A percentile compares a stretch with the other conserved stretches of the same genome.
These are phyloP conservation scores for Cerrena zonata DNA, from an alignment of 1,284 basidiomycete genomes.

Conservation along the genomic window DNA sequence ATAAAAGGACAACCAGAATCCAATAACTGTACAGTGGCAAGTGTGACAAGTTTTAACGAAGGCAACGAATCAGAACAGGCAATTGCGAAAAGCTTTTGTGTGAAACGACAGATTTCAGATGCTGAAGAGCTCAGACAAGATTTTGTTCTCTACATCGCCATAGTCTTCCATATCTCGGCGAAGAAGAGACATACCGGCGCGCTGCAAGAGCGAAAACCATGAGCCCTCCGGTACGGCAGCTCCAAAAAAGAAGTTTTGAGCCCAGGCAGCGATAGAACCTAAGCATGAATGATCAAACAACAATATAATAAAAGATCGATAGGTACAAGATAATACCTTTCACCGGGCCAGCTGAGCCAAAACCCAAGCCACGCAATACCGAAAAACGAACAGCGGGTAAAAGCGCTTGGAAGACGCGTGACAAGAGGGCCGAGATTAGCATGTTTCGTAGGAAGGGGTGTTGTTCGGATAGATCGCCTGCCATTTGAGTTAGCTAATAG, in stretches of 20 bases:
- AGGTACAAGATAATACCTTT: no score
- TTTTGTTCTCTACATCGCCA: neutral
- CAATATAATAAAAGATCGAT: no score
- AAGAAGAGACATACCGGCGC: conserved; percentile 17
- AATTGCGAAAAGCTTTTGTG: no score
- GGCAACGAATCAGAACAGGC: no score
- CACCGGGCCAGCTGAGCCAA: conserved; percentile 22
- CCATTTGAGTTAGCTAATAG: no score
- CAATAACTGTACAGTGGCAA: no score
- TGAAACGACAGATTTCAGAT: no score
- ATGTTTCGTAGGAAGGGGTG: conserved; percentile 19
- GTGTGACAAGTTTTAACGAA: no score
- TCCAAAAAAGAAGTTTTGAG: conserved; percentile 24
- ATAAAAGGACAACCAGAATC: no score
- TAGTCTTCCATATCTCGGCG: neutral
- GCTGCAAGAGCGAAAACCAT: conserved; percentile 25
- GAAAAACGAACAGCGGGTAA: conserved; percentile 19
- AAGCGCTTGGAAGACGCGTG: conserved; percentile 18
- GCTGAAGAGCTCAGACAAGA: no score
- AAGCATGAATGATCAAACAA: no score
- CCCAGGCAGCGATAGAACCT: conserved; percentile 25
- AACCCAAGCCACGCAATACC: conserved; percentile 21
- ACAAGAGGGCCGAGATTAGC: conserved; percentile 12
- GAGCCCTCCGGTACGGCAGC: conserved; percentile 16
- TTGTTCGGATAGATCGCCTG: conserved; percentile 26